Conservation (phyloP, 1,139 yeast species). For the Blastobotrys indianensis region DNA sequence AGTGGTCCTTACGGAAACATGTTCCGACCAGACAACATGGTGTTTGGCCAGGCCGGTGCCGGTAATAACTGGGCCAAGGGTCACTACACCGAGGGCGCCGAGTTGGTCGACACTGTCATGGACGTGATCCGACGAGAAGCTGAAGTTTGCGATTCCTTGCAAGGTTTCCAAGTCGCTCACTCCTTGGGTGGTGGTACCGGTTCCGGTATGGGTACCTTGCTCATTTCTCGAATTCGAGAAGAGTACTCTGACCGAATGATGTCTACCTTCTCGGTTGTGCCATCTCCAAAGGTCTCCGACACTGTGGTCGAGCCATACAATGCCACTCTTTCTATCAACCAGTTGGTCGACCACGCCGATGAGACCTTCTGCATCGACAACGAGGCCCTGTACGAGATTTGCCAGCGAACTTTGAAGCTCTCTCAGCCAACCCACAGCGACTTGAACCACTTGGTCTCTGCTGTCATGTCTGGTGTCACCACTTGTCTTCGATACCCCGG, state of each 20-base stretch:
- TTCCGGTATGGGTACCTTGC: slow-evolving; percentile 88
- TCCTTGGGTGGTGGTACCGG: slow-evolving; percentile 97
- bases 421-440: slow-evolving; percentile 73
- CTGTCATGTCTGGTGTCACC: slow-evolving; percentile 91
- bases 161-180: slow-evolving; percentile 91
- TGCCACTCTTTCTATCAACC: slow-evolving; percentile 88
- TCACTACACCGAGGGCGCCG: slow-evolving; percentile 94
- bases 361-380: slow-evolving; percentile 94
- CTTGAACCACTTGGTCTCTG: slow-evolving; percentile 73
- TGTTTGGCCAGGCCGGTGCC: slow-evolving; percentile 86
- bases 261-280: slow-evolving; percentile 91
- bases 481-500: slow-evolving; percentile 89
- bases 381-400: slow-evolving; percentile 85
- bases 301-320: slow-evolving; percentile 93
- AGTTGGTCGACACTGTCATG: slow-evolving; percentile 80
- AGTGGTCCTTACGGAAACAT: slow-evolving; percentile 71
- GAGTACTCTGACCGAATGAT: slow-evolving; percentile 93
- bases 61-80: slow-evolving; percentile 98
- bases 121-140: slow-evolving; percentile 92
- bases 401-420: slow-evolving; percentile 77
- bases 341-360: slow-evolving; percentile 81
- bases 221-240: slow-evolving; percentile 74
- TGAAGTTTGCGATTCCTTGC: slow-evolving; percentile 85
- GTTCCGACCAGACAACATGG: slow-evolving; percentile 86
- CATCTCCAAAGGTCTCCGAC: slow-evolving; percentile 85